Conservation (phyloP, 495 filamentous ascomycete genomes). For the Friedmanniomyces endolithicus region DNA sequence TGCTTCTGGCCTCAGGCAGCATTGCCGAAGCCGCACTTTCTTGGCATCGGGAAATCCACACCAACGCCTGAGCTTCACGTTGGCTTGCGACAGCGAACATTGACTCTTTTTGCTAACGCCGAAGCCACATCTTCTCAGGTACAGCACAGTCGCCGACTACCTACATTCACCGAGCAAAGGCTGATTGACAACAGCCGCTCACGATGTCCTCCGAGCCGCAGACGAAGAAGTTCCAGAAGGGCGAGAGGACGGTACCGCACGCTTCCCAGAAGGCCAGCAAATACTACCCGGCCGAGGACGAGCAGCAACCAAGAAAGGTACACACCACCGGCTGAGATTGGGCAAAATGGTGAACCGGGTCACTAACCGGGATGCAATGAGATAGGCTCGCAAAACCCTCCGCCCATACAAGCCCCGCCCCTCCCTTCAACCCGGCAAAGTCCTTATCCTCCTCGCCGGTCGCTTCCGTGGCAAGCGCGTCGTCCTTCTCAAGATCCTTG, state of each 20-base stretch:
- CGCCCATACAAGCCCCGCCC: conserved; percentile 72
- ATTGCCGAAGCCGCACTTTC: too few species aligned
- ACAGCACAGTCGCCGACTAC: too few species aligned
- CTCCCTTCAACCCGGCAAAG: conserved; percentile 79
- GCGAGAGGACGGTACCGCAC: conserved; percentile 76
- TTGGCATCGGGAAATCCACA: too few species aligned
- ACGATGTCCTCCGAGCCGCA: conserved; percentile 26
- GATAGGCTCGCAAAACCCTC: conserved; percentile 84
- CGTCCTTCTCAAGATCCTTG: conserved; percentile 90
- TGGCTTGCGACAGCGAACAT: too few species aligned
- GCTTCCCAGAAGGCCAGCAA: conserved; percentile 86
- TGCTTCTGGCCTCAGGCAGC: too few species aligned
- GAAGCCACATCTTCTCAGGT: too few species aligned
- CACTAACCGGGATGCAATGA: conserved; percentile 1
- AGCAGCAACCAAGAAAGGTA: conserved; percentile 85
- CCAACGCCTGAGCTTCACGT: too few species aligned
- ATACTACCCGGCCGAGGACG: conserved; percentile 98
- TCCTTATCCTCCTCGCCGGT: conserved; percentile 97
- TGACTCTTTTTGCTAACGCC: too few species aligned
- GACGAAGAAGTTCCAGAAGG: conserved; percentile 97
- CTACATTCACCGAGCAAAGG: neutral
- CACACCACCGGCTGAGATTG: conserved; percentile 18
- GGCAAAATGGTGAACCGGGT: too few species aligned
- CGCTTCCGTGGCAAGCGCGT: conserved; percentile 99
- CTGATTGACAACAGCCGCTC: conserved; percentile 8